These are phyloP conservation scores for Cytospora schulzeri DNA, from an alignment of 2,329 filamentous ascomycete species.

Conservation along the genomic window DNA sequence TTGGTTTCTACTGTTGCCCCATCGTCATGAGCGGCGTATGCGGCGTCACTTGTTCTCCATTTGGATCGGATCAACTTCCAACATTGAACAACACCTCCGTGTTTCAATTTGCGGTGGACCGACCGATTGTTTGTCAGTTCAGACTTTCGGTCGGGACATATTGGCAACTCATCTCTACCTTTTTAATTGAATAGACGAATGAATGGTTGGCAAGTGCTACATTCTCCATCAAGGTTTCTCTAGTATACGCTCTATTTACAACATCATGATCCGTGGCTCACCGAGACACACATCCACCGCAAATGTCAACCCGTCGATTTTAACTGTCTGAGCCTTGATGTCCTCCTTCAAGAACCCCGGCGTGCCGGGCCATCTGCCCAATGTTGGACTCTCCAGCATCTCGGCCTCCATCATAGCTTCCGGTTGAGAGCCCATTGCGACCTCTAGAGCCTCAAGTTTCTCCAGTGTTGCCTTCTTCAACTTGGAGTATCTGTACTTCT, in stretches of 20 bases:
- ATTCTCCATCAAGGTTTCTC: conserved; percentile 31
- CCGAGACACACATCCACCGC: conserved; percentile 14
- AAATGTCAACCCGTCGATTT: conserved; percentile 4
- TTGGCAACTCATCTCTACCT: no score
- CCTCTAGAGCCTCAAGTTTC: not conserved
- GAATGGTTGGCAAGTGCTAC: conserved; percentile 29
- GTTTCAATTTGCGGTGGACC: no score
- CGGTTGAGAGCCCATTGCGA: not conserved
- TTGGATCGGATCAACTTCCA: not conserved
- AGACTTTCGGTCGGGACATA: no score
- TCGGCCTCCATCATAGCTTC: not conserved
- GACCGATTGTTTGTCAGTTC: not conserved
- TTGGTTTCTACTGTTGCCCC: not conserved
- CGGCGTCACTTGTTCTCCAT: not conserved
- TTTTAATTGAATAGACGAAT: no score
- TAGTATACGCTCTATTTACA: not conserved
- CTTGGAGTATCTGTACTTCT: not conserved
- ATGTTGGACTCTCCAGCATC: conserved; percentile 22
- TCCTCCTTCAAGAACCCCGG: conserved; percentile 12
- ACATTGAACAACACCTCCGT: not conserved
- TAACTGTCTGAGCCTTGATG: not conserved
- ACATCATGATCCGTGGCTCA: conserved; percentile 9
- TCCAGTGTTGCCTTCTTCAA: conserved; percentile 10
- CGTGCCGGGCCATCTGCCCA: conserved; percentile 8
- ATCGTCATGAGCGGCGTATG: not conserved